Base-by-base conservation (phyloP, 2,329 filamentous ascomycete genomes). In the Aspergillus carbonarius region DNA sequence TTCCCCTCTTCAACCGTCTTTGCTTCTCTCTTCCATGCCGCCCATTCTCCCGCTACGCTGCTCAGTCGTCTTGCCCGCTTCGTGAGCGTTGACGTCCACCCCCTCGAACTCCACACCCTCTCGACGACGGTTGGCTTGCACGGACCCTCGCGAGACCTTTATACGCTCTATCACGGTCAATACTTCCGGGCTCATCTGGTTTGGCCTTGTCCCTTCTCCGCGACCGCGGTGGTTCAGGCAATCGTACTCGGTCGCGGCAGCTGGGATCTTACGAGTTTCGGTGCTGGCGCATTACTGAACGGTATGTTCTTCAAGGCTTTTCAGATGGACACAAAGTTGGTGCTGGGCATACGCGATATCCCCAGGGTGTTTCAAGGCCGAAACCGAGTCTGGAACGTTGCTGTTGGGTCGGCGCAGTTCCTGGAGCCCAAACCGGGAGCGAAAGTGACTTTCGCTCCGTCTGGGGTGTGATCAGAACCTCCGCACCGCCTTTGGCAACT, bases 401-500 rank as follows among this genome's bases (percentile, higher is more conserved):
- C 40, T 47, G 54, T 57, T 63, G 54, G 58, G 50, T 59, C 55
- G 63, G 63, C 67, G 69, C 69, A 65, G 64, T 63, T 47, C 51
- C 51, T 49, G 55, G 57, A 57, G 53, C 59, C 62, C 61, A 57
- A 50, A 56, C 61, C 60, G 62, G 62, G 63, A 64, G 61, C 63
- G 61, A 65, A 37, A 44, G 61, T 63, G 63, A 63, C 60, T 59
- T 62, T 59, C 65, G 55, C 57, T 65, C 63, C 66, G 63, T 66
- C 65, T 71, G 69, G 70, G 69, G 67, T 65, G 63, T 67, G 70
- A 72, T 73, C 72, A 74, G 39, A 66, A 72, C 74, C 72, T 74
- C 72, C 72, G 72, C 72, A 74, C 72, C 72, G 72, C 72, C 72
- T 74, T 73, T 70, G 63, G 60, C 63, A 66, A 61, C 66, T 63